These are phyloP conservation scores for Arctostaphylos glauca DNA, from an alignment of 148 eudicot genomes.

Conservation along the genomic window DNA sequence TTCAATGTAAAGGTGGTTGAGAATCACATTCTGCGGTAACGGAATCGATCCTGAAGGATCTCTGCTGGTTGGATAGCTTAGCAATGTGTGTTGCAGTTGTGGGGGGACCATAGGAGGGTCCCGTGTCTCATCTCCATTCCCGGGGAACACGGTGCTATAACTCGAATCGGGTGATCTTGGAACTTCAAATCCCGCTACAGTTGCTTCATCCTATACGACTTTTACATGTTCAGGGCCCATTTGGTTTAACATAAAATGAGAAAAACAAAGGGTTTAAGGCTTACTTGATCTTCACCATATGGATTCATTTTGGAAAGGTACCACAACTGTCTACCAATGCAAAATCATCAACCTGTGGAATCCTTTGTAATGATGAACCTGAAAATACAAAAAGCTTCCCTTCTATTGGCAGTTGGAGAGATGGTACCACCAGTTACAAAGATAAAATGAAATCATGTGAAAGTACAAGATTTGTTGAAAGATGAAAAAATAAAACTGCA, in stretches of 20 bases:
- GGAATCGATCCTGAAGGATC: conserved; percentile 50
- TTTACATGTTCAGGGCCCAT: not conserved
- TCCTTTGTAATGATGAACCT: conserved; percentile 1
- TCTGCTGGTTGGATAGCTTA: conserved; percentile 47
- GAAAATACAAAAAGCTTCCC: not conserved
- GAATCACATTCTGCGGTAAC: conserved; percentile 63
- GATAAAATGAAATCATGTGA: not conserved
- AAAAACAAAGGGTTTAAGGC: not conserved
- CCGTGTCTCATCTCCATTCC: conserved; percentile 65
- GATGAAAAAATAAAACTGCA: not conserved
- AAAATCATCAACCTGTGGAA: not conserved
- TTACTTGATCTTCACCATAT: conserved; percentile 35
- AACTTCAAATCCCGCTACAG: conserved; percentile 85
- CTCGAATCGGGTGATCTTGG: conserved; percentile 79
- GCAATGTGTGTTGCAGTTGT: conserved; percentile 71
- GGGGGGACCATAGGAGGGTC: conserved; percentile 83
- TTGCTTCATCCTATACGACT: conserved; percentile 46
- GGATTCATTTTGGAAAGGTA: conserved; percentile 31
- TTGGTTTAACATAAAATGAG: not conserved
- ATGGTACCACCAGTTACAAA: not conserved
- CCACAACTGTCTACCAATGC: not conserved
- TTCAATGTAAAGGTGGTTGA: conserved; percentile 93
- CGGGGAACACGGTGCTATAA: conserved; percentile 61
- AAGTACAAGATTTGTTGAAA: not conserved
- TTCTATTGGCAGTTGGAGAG: conserved; percentile 8